A percentile compares a stretch with the other conserved stretches of the same genome.
Evolutionary conservation across 768 basidiomycete species (phyloP).

Genomic region (Psilocybe azurescens): DNA sequence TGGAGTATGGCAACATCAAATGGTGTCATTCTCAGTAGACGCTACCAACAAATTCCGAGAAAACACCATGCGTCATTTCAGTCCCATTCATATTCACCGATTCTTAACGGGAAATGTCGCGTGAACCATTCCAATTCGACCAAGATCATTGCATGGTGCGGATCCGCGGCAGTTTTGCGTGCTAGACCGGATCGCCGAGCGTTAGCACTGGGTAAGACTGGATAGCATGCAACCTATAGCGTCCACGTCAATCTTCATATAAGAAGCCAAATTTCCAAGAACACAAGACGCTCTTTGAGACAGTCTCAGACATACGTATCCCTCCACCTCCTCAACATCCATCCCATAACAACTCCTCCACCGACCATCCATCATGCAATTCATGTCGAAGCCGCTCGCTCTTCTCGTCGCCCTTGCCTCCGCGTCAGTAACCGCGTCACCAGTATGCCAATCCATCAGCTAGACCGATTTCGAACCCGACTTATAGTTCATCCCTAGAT

Average conservation of each 20-base stretch:
- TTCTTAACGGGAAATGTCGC: background rate
- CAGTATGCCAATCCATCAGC: background rate
- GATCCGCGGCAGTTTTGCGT: background rate
- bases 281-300: background rate
- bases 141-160: background rate
- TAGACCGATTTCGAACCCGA: too few relatives aligned
- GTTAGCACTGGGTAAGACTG: background rate
- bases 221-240: background rate
- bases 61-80: constrained; percentile 8
- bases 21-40: background rate
- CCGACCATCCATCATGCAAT: background rate
- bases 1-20: background rate
- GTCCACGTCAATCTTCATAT: background rate
- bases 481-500: background rate
- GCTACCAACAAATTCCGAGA: constrained; percentile 2
- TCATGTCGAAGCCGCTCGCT: background rate
- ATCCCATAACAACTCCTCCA: background rate
- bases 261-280: background rate
- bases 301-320: background rate
- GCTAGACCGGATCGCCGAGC: background rate
- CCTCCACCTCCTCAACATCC: background rate
- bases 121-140: background rate
- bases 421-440: background rate
- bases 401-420: background rate
- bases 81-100: constrained; percentile 2